These are phyloP conservation scores for Dactylorhiza incarnata DNA, from an alignment of 106 monocot species.

Conservation along the genomic window DNA sequence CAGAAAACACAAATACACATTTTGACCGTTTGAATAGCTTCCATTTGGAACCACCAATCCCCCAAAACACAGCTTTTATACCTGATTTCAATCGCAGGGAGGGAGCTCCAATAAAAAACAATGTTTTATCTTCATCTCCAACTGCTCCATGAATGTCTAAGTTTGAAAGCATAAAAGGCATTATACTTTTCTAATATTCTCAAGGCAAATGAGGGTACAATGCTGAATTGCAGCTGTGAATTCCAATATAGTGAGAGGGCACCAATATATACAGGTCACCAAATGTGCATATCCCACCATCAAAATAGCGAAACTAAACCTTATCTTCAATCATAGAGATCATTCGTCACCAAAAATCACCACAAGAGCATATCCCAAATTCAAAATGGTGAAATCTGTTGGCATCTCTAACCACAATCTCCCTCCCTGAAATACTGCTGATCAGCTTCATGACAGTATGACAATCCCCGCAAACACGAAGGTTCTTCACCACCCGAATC, in stretches of 20 bases:
- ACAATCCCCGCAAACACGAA: conserved; percentile 72
- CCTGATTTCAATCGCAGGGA: no score
- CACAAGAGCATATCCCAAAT: conserved; percentile 4
- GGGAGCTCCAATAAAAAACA: no score
- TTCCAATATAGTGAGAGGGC: not conserved
- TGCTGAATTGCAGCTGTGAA: not conserved
- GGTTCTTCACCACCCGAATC: conserved; percentile 78
- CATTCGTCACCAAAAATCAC: conserved; percentile 4
- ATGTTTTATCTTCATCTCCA: no score
- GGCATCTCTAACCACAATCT: conserved; percentile 27
- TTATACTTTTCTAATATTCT: not conserved
- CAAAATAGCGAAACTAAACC: not conserved
- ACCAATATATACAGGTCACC: not conserved
- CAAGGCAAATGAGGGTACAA: not conserved
- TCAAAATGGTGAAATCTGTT: conserved; percentile 12
- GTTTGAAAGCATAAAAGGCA: not conserved
- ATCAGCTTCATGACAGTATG: conserved; percentile 63
- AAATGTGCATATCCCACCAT: not conserved
- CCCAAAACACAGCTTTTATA: no score
- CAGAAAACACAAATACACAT: no score
- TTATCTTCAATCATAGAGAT: not conserved
- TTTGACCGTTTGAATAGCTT: no score
- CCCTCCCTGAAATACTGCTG: conserved; percentile 35
- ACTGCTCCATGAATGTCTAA: not conserved
- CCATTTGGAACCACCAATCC: no score